phyloP scores from a whole-genome alignment of 257 asterid species.

The Paraleonurus japonicus region DNA sequence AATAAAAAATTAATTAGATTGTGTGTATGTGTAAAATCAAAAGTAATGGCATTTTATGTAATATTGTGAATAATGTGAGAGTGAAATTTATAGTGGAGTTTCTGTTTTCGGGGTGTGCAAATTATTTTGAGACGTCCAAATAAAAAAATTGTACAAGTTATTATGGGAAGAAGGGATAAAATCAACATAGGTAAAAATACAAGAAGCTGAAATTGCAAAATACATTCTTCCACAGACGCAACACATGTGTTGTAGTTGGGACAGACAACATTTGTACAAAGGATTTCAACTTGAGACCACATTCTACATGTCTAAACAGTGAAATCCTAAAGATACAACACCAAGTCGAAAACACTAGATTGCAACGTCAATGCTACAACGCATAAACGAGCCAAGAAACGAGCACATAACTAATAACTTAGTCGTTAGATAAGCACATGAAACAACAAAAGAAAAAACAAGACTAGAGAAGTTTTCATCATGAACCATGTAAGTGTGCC shows the following conservation, averaged over 20 bases:
- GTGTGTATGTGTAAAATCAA: too few species aligned
- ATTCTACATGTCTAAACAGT: constrained; percentile 12
- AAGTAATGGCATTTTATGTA: too few species aligned
- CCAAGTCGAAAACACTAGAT: constrained; percentile 11
- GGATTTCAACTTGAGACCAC: not conserved
- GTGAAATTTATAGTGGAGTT: too few species aligned
- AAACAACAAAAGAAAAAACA: not conserved
- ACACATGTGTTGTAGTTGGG: not conserved
- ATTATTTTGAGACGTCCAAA: too few species aligned
- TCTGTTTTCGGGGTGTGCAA: too few species aligned
- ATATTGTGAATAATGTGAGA: too few species aligned
- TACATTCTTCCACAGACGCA: not conserved
- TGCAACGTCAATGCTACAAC: constrained; percentile 9
- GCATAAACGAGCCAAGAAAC: constrained; percentile 1
- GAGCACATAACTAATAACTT: not conserved
- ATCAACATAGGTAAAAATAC: too few species aligned
- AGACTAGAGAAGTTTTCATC: not conserved
- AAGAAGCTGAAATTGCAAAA: not conserved
- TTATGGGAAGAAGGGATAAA: too few species aligned
- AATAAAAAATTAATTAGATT: too few species aligned
- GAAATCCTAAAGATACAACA: constrained; percentile 8
- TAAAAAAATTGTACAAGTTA: too few species aligned
- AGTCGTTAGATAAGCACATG: not conserved
- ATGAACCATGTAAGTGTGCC: not conserved
- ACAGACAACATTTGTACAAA: not conserved